Evolutionary conservation across 139 green algal genomes (phyloP).

Genomic region (Coelastrella sp.): DNA sequence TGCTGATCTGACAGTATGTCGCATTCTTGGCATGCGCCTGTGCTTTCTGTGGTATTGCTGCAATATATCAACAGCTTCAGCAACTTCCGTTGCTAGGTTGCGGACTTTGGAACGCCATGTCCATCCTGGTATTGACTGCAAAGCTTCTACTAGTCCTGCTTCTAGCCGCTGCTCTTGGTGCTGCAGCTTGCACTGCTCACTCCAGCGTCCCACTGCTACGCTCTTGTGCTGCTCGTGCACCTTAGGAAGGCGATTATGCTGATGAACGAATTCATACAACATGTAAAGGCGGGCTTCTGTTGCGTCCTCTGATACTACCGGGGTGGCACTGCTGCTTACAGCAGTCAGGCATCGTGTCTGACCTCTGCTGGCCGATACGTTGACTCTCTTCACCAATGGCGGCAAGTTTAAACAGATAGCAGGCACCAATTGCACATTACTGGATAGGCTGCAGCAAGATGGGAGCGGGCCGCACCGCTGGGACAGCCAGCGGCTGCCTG

Average conservation of each 20-base stretch:
- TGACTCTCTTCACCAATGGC: too few species aligned
- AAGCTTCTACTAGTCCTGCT: background rate
- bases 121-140: slow-evolving; percentile 19
- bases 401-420: background rate
- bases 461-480: background rate
- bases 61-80: background rate
- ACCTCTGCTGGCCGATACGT: background rate
- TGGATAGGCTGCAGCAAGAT: background rate
- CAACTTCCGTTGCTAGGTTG: background rate
- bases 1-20: background rate
- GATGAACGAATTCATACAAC: background rate
- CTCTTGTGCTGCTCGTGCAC: slow-evolving; percentile 9
- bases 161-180: background rate
- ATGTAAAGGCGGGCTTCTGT: slow-evolving; percentile 14
- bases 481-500: background rate
- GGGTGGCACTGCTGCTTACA: background rate
- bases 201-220: slow-evolving; percentile 29
- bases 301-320: background rate
- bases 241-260: background rate
- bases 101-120: background rate
- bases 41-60: background rate
- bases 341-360: background rate
- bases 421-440: slow-evolving; percentile 1
- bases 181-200: slow-evolving; percentile 29
- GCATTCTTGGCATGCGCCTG: background rate